Evolutionary conservation across 352 stramenopile species (phyloP).

Genomic region (Lagenidium sp.): DNA sequence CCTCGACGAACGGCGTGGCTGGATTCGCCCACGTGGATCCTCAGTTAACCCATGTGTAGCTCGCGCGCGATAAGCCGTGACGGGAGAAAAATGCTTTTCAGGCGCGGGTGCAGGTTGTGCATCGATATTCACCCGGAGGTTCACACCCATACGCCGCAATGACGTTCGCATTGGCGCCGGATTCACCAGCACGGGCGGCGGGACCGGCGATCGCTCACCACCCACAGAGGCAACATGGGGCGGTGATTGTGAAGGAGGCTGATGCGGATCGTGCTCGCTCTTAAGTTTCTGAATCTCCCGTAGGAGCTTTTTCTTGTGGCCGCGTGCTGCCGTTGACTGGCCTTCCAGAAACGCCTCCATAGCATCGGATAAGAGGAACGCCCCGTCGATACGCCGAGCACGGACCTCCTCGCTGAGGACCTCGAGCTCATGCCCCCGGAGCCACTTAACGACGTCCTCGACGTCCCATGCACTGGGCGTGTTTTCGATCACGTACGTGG

Average conservation of each 20-base stretch:
- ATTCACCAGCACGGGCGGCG: neutral
- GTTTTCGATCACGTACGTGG: neutral
- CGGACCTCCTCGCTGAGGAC: slow-evolving; percentile 41
- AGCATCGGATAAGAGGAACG: slow-evolving; percentile 23
- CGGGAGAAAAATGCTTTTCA: slow-evolving; percentile 26
- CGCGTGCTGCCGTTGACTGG: slow-evolving; percentile 35
- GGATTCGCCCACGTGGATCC: slow-evolving; percentile 19
- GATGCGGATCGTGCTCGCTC: slow-evolving; percentile 3
- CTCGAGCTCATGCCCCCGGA: slow-evolving; percentile 44
- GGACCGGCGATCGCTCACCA: neutral
- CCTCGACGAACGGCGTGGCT: slow-evolving; percentile 3
- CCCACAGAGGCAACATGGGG: too few relatives aligned
- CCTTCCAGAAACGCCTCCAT: slow-evolving; percentile 53
- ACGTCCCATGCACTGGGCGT: slow-evolving; percentile 3
- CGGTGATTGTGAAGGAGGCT: neutral
- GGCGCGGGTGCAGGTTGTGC: slow-evolving; percentile 7
- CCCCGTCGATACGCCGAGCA: slow-evolving; percentile 34
- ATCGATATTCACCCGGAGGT: slow-evolving; percentile 50
- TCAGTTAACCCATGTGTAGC: slow-evolving; percentile 24
- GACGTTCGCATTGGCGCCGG: slow-evolving; percentile 14
- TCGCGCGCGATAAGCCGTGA: slow-evolving; percentile 24
- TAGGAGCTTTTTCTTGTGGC: slow-evolving; percentile 71
- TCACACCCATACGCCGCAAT: slow-evolving; percentile 29
- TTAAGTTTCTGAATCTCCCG: slow-evolving; percentile 71
- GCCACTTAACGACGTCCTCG: slow-evolving; percentile 45